Evolutionary conservation across 192 early-diverging fungal species (phyloP), one percentile per base, ranked within the genome.

Genomic region (Coemansia sp.): DNA sequence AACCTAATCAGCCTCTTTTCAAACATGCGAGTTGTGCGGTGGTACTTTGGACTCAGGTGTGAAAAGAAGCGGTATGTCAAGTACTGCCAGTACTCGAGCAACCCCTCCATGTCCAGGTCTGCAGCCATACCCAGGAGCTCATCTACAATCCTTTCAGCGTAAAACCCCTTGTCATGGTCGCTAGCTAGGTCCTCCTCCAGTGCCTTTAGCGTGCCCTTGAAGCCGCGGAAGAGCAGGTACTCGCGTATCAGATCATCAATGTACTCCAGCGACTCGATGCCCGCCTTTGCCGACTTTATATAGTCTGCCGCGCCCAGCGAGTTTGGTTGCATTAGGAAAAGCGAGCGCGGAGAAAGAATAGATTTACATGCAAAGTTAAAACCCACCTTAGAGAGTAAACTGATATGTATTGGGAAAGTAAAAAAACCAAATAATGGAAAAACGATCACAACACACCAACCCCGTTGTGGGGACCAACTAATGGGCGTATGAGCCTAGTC

Each of bases 1-100:
- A 80, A 67, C 40, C 77, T 60, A n/a, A 80, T 50, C 32, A 80
- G 67, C 43, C 77, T 67, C 66, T 70, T 70, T 36, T 80, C 77
- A 66, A 80, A 80, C 77, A 80, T 80, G 24, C 56, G 42, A 7
- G 68, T 74, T 7, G 77, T 80, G 33, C 77, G 71, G 39, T 74
- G 71, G 68, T 80, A 80, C 60, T 80, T 80, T 48, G 77, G 67
- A 48, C 77, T 80, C n/a, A 80, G 67, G 34, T 74, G 77, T 54
- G 71, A 74, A 24, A 80, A 80, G 44, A 80, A 80, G 33, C 77
- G 71, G 19, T 58, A 64, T 21, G 71, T 48, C 48, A 80, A 61
- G 55, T 80, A 80, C 58, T 57, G 32, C 77, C 77, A 80, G 64
- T 70, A 70, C 64, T 70, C 67, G 3, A 70, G 42, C 60, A 80